Conservation (phyloP, 768 basidiomycete genomes). For the Phallus indusiatus region DNA sequence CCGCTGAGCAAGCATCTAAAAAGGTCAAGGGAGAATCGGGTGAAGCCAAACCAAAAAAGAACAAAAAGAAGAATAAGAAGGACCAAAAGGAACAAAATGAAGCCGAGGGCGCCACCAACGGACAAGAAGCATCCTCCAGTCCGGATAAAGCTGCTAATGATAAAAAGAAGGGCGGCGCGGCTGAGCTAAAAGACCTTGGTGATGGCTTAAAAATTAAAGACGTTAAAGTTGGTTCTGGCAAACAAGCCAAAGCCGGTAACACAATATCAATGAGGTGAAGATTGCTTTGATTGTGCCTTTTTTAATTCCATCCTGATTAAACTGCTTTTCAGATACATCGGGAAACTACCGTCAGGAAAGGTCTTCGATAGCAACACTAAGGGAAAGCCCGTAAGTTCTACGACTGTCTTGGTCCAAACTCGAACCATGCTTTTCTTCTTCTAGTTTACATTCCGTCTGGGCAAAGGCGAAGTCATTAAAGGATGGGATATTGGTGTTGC, state of each 20-base stretch:
- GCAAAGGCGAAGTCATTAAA: constrained; percentile 88
- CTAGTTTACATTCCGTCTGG: constrained; percentile 71
- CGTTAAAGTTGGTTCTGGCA: constrained; percentile 71
- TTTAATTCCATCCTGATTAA: neutral
- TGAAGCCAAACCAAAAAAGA: constrained; percentile 14
- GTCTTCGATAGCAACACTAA: constrained; percentile 73
- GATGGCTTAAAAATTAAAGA: constrained; percentile 75
- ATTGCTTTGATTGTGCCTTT: neutral
- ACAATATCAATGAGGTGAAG: constrained; percentile 59
- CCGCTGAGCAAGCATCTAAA: constrained; percentile 45
- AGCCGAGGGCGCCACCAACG: constrained; percentile 1
- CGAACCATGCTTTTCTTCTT: constrained; percentile 7
- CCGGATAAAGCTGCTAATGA: constrained; percentile 15
- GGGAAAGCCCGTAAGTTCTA: constrained; percentile 70
- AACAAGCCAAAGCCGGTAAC: constrained; percentile 78
- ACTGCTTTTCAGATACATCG: constrained; percentile 51
- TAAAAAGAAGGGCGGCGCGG: constrained; percentile 18
- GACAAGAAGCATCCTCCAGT: neutral
- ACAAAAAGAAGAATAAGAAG: constrained; percentile 8
- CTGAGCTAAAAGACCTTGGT: constrained; percentile 39
- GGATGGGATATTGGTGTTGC: constrained; percentile 90
- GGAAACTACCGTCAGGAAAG: constrained; percentile 71
- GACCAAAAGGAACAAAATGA: constrained; percentile 25
- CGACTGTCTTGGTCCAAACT: constrained; percentile 13
- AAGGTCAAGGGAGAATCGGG: constrained; percentile 62